Base-by-base conservation (phyloP, 805 yeast species). In the Maudiozyma bulderi region DNA sequence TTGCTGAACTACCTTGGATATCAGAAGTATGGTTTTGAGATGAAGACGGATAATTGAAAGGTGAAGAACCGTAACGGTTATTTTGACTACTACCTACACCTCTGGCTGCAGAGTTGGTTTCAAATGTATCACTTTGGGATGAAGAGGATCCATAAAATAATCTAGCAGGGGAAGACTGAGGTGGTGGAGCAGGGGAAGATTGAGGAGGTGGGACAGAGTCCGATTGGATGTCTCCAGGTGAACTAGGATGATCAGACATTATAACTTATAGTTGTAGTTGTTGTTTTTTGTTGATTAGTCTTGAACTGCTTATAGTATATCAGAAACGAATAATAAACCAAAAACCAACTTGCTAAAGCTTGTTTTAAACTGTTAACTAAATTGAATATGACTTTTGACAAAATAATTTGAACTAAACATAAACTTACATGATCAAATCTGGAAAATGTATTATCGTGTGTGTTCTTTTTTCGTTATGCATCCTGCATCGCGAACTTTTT, bases 1-100 rank as follows among this genome's bases (percentile, higher is more conserved):
- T 47, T 15, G 48, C 48, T 15, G 52, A 49, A 44, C 59, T 50
- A 6, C 41, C 43, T 7, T 46, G 39, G 33, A 48, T 50, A 37
- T 66, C 71, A 5, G 73, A 69, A 6, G 57, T 50, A 8, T 51
- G 57, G 26, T 37, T 46, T 14, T 52, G 51, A 6, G 52, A 46
- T 9, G 71, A 65, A 11, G 73, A 72, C 1, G 77, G 69, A 45
- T 73, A 73, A 46, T 63, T 69, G 42, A 75, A 58, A 15, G 80
- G 79, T 2, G 79, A 75, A 5, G 76, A 71, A 1, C 68, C 70
- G 29, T 65, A 66, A 7, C 32, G 40, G n/a, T 46, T 46, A 38
- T 50, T 59, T 26, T 55, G 58, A n/a, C 50, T 49, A 10, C 50
- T 48, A 1, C 32, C 39, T 29, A 35, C 44, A 11, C 43, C 47